A percentile compares a stretch with the other conserved stretches of the same genome.
Conservation (phyloP, 805 yeast genomes). For the Priceomyces carsonii region DNA sequence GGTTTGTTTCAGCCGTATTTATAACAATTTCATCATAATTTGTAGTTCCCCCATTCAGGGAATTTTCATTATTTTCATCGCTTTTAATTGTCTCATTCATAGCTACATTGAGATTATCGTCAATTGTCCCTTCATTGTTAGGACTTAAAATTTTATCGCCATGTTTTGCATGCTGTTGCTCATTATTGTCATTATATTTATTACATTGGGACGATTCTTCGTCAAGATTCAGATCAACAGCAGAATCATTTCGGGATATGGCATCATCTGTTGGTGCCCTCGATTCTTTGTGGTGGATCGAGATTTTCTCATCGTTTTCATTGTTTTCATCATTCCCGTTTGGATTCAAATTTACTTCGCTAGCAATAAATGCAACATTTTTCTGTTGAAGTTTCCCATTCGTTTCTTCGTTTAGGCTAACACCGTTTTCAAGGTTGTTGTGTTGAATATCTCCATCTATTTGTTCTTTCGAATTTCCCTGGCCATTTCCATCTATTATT, state of each 20-base stretch:
- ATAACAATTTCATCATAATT: no score
- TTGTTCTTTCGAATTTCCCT: not conserved
- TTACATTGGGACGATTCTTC: no score
- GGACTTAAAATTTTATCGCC: no score
- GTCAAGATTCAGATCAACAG: not conserved
- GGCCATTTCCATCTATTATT: not conserved
- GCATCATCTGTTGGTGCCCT: slow-evolving; percentile 3
- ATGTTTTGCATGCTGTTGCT: no score
- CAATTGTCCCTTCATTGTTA: no score
- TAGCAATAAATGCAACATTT: not conserved
- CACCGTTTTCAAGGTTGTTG: no score
- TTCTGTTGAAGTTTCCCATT: not conserved
- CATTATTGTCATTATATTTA: slow-evolving; percentile 3
- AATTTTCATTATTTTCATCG: no score
- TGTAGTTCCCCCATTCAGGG: no score
- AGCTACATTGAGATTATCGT: no score
- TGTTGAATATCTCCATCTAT: not conserved
- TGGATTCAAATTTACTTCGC: not conserved
- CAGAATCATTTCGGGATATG: not conserved
- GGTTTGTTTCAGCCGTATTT: no score
- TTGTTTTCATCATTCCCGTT: not conserved
- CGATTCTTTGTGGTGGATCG: no score
- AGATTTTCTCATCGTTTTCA: slow-evolving; percentile 7
- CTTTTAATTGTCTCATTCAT: no score
- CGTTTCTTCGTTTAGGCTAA: not conserved